These are phyloP conservation scores for Colletotrichum kahawae DNA, from an alignment of 2,329 filamentous ascomycete genomes.

Conservation along the genomic window DNA sequence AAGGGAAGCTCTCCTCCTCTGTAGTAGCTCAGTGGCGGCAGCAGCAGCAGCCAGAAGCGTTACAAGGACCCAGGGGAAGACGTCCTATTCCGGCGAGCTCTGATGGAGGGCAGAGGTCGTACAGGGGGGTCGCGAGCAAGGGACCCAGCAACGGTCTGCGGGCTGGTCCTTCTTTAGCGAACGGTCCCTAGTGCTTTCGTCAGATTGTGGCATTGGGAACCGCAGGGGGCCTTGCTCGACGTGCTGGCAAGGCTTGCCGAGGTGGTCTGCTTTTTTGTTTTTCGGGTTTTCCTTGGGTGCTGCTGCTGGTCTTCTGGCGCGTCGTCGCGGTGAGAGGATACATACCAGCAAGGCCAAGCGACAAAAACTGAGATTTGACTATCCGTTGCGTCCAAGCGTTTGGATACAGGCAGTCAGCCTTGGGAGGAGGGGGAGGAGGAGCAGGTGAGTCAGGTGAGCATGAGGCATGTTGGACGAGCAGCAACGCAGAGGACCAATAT, in stretches of 20 bases:
- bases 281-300: neutral
- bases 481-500: neutral
- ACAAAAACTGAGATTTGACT: neutral
- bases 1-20: neutral
- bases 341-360: neutral
- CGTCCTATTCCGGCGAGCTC: neutral
- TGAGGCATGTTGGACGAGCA: neutral
- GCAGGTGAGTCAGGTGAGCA: neutral
- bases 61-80: neutral
- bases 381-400: neutral
- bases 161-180: slow-evolving; percentile 18
- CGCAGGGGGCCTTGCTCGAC: neutral
- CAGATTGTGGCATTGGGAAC: neutral
- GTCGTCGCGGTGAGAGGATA: neutral
- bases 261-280: neutral
- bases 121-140: slow-evolving; percentile 15
- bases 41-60: neutral
- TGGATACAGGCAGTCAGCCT: neutral
- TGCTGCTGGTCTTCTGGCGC: neutral
- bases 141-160: neutral
- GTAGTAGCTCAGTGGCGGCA: neutral
- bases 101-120: slow-evolving; percentile 21
- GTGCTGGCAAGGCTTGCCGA: neutral
- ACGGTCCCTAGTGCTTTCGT: slow-evolving; percentile 11
- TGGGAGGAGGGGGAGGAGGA: neutral